A percentile compares a stretch with the other conserved stretches of the same genome.
Conservation (phyloP, 441 rosid species). For the Geranium incanum region DNA sequence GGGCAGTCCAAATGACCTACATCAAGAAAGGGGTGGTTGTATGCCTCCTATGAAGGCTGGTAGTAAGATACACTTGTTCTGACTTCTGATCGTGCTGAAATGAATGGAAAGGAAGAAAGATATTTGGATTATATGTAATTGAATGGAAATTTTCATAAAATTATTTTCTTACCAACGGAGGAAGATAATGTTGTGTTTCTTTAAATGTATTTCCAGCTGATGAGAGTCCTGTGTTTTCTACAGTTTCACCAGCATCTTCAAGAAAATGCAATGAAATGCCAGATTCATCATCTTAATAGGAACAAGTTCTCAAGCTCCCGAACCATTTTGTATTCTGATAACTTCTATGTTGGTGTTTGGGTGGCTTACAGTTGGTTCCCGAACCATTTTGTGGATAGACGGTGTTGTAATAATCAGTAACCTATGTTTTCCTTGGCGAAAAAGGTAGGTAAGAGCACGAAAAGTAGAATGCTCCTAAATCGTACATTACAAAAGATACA, state of each 20-base stretch:
- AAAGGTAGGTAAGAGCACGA: too few species aligned
- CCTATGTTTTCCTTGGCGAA: too few species aligned
- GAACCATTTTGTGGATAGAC: too few species aligned
- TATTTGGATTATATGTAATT: neutral
- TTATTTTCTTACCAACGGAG: neutral
- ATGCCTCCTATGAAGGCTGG: neutral
- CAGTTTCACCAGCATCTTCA: constrained; percentile 5
- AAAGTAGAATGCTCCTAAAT: too few species aligned
- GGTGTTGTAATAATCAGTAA: too few species aligned
- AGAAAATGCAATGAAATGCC: neutral
- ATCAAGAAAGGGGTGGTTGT: neutral
- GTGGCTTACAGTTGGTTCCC: too few species aligned
- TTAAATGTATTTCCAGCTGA: neutral
- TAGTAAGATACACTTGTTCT: neutral
- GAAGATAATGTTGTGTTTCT: neutral
- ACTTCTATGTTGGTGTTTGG: too few species aligned
- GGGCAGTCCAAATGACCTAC: neutral
- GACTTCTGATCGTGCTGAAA: neutral
- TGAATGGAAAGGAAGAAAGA: neutral
- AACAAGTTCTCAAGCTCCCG: neutral
- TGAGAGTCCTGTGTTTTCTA: neutral
- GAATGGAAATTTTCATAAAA: neutral
- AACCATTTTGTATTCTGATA: too few species aligned
- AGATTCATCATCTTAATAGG: neutral
- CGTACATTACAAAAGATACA: too few species aligned